Conservation (phyloP, 2,329 filamentous ascomycete species). For the Diplodia seriata region DNA sequence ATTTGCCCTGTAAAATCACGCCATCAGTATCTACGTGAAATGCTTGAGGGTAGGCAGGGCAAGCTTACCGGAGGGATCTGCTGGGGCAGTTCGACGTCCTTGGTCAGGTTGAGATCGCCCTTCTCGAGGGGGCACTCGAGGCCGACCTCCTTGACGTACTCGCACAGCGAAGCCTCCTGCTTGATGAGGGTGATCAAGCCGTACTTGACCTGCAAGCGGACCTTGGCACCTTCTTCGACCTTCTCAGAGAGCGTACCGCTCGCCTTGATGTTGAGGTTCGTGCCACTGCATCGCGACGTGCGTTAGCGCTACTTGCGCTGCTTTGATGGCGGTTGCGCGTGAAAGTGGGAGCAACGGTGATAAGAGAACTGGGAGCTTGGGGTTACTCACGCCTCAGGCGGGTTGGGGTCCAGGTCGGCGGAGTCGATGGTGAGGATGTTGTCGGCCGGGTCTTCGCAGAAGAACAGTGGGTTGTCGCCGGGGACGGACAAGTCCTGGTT, state of each 20-base stretch:
- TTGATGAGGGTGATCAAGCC: slow-evolving; percentile 89
- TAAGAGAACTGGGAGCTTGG: not conserved
- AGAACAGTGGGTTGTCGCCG: slow-evolving; percentile 83
- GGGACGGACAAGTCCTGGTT: slow-evolving; percentile 70
- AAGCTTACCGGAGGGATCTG: slow-evolving; percentile 85
- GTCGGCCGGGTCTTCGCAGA: slow-evolving; percentile 72
- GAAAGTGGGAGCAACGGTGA: slow-evolving; percentile 1
- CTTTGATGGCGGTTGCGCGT: not conserved
- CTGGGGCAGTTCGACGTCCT: slow-evolving; percentile 82
- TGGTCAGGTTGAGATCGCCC: slow-evolving; percentile 74
- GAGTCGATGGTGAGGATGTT: slow-evolving; percentile 78
- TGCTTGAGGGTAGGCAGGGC: not conserved
- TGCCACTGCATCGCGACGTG: slow-evolving; percentile 66
- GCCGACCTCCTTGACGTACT: slow-evolving; percentile 87
- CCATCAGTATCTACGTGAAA: slow-evolving; percentile 3
- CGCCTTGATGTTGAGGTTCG: slow-evolving; percentile 79
- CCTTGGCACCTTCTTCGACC: slow-evolving; percentile 79
- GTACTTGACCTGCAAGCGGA: slow-evolving; percentile 88
- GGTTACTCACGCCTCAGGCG: slow-evolving; percentile 77
- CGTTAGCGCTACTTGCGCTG: not conserved
- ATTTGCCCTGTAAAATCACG: slow-evolving; percentile 72
- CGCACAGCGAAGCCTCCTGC: slow-evolving; percentile 82
- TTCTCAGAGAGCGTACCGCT: slow-evolving; percentile 74
- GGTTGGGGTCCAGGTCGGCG: slow-evolving; percentile 85
- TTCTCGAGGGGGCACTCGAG: slow-evolving; percentile 86